phyloP scores from a whole-genome alignment of 176 grass and related monocot genomes.

The Carex littledalei region DNA sequence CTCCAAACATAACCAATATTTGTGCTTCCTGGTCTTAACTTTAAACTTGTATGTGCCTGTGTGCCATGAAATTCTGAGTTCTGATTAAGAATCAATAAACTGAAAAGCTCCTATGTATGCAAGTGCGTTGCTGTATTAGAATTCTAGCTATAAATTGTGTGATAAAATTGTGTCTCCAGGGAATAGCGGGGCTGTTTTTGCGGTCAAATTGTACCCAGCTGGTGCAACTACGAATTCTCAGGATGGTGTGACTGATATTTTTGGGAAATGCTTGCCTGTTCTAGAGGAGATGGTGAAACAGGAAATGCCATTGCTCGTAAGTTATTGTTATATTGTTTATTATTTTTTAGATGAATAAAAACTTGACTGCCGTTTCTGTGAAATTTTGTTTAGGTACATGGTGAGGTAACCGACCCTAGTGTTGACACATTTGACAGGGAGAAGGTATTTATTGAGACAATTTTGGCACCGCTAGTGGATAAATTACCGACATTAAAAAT shows the following conservation, averaged over 20 bases:
- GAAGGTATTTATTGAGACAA: slow-evolving; percentile 77
- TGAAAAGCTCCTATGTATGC: neutral
- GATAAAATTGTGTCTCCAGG: slow-evolving; percentile 32
- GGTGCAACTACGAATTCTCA: slow-evolving; percentile 96
- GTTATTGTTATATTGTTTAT: slow-evolving; percentile 12
- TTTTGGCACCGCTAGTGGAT: slow-evolving; percentile 65
- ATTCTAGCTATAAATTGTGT: neutral
- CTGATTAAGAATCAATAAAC: neutral
- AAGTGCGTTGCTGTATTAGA: neutral
- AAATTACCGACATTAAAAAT: slow-evolving; percentile 69
- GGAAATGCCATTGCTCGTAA: slow-evolving; percentile 88
- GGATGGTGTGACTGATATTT: slow-evolving; percentile 79
- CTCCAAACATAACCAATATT: neutral
- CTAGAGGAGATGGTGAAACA: slow-evolving; percentile 83
- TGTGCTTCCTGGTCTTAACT: neutral
- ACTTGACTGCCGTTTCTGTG: neutral
- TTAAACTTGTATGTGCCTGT: neutral
- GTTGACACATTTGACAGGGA: slow-evolving; percentile 95
- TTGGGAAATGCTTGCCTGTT: slow-evolving; percentile 75
- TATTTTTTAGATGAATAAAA: neutral
- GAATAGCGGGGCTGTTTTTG: slow-evolving; percentile 63
- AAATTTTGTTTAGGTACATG: slow-evolving; percentile 54
- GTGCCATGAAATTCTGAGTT: neutral
- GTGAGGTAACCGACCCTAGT: slow-evolving; percentile 83
- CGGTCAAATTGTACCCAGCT: slow-evolving; percentile 88